Conservation (phyloP, 495 filamentous ascomycete genomes). For the Xylaria sp. region DNA sequence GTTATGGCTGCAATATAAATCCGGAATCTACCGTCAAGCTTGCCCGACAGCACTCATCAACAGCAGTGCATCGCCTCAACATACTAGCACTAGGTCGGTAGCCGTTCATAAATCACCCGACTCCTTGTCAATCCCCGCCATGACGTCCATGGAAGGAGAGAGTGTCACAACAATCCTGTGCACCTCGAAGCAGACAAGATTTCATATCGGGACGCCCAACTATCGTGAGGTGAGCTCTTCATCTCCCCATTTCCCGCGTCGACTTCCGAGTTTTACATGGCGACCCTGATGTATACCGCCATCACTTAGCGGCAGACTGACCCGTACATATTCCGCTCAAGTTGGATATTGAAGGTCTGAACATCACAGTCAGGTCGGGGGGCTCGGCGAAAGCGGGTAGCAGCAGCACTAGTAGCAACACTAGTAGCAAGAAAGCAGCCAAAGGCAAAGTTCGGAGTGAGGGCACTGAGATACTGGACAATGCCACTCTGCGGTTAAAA, state of each 20-base stretch:
- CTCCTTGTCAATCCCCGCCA: slow-evolving; percentile 24
- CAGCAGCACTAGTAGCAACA: slow-evolving; percentile 24
- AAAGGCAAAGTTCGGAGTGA: slow-evolving; percentile 62
- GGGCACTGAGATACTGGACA: slow-evolving; percentile 69
- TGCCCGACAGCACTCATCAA: not conserved
- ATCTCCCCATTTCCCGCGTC: not conserved
- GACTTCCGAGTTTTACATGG: not conserved
- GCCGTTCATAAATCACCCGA: not conserved
- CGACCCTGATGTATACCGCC: not conserved
- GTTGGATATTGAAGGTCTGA: slow-evolving; percentile 73
- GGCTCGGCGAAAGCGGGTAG: slow-evolving; percentile 2
- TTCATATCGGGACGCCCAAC: slow-evolving; percentile 60
- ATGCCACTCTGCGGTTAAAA: slow-evolving; percentile 73
- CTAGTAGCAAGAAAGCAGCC: slow-evolving; percentile 33
- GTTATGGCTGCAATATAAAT: not conserved
- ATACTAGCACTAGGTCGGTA: not conserved
- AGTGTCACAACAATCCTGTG: slow-evolving; percentile 57
- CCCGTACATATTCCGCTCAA: slow-evolving; percentile 35
- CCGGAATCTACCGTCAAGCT: not conserved
- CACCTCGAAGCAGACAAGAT: slow-evolving; percentile 65
- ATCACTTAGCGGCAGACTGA: not conserved
- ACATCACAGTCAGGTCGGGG: slow-evolving; percentile 64
- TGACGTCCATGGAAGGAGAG: slow-evolving; percentile 57
- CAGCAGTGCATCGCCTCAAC: not conserved
- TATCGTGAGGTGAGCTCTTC: slow-evolving; percentile 55